Evolutionary conservation across 2,329 filamentous ascomycete genomes (phyloP), one percentile per base, ranked within the genome.

Genomic region (Aspergillus candidus): DNA sequence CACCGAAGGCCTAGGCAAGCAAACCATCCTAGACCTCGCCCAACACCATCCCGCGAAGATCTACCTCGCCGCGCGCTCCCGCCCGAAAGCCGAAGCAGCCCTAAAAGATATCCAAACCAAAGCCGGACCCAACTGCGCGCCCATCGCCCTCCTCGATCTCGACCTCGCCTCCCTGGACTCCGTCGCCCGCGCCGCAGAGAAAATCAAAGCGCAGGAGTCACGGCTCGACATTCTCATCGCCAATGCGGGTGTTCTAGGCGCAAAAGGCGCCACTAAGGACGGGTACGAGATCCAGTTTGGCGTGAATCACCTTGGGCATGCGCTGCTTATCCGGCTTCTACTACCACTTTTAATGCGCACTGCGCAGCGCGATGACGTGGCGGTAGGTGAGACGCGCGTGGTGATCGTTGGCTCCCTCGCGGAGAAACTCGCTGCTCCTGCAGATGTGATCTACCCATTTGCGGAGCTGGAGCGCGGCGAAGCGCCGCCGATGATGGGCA

Each of bases 271-370:
- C 7, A 73, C 71, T 4, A 53, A 57, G 18, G 69, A 76, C 13
- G 72, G 73, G 11, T 76, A 74, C 45, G 75, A 77, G 51, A 49
- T 70, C 8, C 69, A 75, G 46, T 74, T 76, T 46, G 72, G 68
- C 1, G 72, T 67, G 2, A 78, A 77, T 44, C 71, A 76, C 52
- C 51, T 77, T 32, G 72, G 73, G 12, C 72, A 76, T 41, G 70
- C 73, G 4, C 62, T 72, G 3, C 59, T 77, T 11, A 46, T 51
- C 30, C 42, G 27, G 11, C 47, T 39, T 18, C 38, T 49, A 11
- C 44, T 54, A 4, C 53, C 49, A 4, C 32, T 49, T 5, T 15
- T 50, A 7, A 45, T 47, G 30, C 33, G 17, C 34, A 48, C 44
- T 5, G 38, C 37, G 1, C 18, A 29, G 12, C 15, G 18, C 13